Conservation (phyloP, 208 protist genomes). For the Spongospora subterranea region DNA sequence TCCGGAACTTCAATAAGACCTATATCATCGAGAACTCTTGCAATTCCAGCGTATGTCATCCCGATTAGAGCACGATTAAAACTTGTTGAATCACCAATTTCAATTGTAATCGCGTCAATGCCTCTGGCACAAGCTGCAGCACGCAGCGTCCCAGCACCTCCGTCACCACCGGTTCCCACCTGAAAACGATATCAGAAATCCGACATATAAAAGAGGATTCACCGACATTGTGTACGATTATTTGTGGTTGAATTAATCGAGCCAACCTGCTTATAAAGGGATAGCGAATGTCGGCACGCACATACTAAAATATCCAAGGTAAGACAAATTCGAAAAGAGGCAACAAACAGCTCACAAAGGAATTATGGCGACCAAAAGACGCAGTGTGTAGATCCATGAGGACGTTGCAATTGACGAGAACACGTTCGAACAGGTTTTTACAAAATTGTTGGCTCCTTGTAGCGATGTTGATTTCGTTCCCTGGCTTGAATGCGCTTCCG, state of each 20-base stretch:
- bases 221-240: conserved; percentile 37
- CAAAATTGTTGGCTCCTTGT: conserved; percentile 36
- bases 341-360: conserved; percentile 44
- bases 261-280: background rate
- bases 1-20: conserved; percentile 14
- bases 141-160: conserved; percentile 12
- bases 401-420: conserved; percentile 39
- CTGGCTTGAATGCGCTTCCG: conserved; percentile 24
- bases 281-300: conserved; percentile 5
- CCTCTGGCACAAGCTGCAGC: background rate
- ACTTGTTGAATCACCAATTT: conserved; percentile 52
- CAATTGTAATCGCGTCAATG: conserved; percentile 39
- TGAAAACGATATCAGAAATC: background rate
- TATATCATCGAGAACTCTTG: conserved; percentile 32
- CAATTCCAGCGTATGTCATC: conserved; percentile 41
- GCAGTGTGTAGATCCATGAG: conserved; percentile 41
- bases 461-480: background rate
- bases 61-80: conserved; percentile 40
- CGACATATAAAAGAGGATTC: background rate
- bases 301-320: background rate
- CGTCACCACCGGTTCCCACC: conserved; percentile 33
- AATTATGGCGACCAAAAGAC: conserved; percentile 40
- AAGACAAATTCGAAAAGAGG: background rate
- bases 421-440: conserved; percentile 51
- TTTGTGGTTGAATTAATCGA: conserved; percentile 25